phyloP scores from a whole-genome alignment of 2,329 filamentous ascomycete species.

The Neofusicoccum laricinum region DNA sequence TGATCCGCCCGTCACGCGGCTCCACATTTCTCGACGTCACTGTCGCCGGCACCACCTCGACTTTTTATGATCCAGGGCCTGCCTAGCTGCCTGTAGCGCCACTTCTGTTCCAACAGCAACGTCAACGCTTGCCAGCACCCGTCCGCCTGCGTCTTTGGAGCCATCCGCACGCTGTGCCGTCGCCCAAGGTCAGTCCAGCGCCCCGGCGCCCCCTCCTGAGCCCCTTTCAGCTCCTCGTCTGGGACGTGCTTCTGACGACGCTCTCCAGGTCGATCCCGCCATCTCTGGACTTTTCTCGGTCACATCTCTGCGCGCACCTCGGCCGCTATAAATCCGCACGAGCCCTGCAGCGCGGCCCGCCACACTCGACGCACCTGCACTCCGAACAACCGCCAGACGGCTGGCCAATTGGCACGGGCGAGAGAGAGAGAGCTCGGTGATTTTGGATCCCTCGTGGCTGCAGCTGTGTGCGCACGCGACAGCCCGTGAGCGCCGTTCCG shows the following conservation, averaged over 20 bases:
- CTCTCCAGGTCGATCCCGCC: background rate
- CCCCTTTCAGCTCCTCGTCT: background rate
- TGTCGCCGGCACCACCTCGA: conserved; percentile 6
- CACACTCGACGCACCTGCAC: background rate
- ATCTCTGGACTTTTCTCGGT: conserved; percentile 8
- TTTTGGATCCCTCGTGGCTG: background rate
- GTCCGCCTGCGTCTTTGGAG: background rate
- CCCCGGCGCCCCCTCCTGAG: conserved; percentile 6
- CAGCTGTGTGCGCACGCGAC: conserved; percentile 7
- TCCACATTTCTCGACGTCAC: conserved; percentile 18
- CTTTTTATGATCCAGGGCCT: background rate
- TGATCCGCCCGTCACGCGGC: conserved; percentile 6
- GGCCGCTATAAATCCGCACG: background rate
- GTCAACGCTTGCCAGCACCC: background rate
- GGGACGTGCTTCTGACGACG: conserved; percentile 5
- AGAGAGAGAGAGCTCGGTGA: background rate
- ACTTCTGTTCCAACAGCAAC: background rate
- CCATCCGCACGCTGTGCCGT: background rate
- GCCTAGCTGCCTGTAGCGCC: background rate
- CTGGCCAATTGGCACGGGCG: background rate
- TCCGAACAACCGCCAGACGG: background rate
- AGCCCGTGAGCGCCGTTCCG: background rate
- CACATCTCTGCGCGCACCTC: background rate
- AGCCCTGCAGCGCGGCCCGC: background rate
- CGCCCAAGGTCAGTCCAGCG: background rate